Conservation (phyloP, 2,329 filamentous ascomycete genomes). For the Verticillium nubilum region DNA sequence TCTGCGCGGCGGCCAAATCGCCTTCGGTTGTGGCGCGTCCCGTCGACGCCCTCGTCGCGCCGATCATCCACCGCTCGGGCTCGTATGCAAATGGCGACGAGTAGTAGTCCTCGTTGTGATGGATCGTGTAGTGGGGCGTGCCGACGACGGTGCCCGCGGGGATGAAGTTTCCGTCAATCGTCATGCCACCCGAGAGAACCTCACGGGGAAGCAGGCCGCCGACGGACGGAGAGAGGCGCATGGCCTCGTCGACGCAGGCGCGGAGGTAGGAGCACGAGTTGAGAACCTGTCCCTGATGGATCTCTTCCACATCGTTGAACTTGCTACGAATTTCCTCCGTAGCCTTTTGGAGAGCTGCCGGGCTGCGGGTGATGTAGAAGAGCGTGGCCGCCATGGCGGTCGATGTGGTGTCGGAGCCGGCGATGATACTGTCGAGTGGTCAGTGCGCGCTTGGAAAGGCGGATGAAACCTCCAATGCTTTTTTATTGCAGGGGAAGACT, state of each 20-base stretch:
- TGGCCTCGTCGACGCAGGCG: slow-evolving; percentile 60
- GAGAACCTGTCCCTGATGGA: slow-evolving; percentile 45
- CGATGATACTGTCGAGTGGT: slow-evolving; percentile 44
- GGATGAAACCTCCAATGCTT: not conserved
- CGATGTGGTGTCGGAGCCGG: slow-evolving; percentile 67
- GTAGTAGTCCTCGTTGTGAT: slow-evolving; percentile 61
- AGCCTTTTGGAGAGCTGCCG: slow-evolving; percentile 38
- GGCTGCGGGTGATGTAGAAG: slow-evolving; percentile 56
- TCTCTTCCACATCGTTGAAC: slow-evolving; percentile 49
- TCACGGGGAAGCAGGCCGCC: slow-evolving; percentile 56
- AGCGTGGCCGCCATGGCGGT: slow-evolving; percentile 59
- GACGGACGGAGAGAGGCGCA: slow-evolving; percentile 57
- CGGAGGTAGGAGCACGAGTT: slow-evolving; percentile 52
- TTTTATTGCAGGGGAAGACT: slow-evolving; percentile 15
- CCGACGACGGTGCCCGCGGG: slow-evolving; percentile 58
- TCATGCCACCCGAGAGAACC: slow-evolving; percentile 48
- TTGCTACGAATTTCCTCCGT: slow-evolving; percentile 45
- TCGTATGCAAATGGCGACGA: slow-evolving; percentile 51
- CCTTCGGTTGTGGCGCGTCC: slow-evolving; percentile 38
- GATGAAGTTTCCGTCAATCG: slow-evolving; percentile 47
- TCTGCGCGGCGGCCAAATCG: slow-evolving; percentile 51
- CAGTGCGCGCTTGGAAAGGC: slow-evolving; percentile 19
- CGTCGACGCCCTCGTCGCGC: slow-evolving; percentile 30
- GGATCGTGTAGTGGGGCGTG: slow-evolving; percentile 62
- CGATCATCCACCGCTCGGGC: slow-evolving; percentile 61